Percentiles rank a stretch among this genome's conserved stretches.
Conservation (phyloP, 2,329 filamentous ascomycete genomes). For the Drechslera avenae region DNA sequence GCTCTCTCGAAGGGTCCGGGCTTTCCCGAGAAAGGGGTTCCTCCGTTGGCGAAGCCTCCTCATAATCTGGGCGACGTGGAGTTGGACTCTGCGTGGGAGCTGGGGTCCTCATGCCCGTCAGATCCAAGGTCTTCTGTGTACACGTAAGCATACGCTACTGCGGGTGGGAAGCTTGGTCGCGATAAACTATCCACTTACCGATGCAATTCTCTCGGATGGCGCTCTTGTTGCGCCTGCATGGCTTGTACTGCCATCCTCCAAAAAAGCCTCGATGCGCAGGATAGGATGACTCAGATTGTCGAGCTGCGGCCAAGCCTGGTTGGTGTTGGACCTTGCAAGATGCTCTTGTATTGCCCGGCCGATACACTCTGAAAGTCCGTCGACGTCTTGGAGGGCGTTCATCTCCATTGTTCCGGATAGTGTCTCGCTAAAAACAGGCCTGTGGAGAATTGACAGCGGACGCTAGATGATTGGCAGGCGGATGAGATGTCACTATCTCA, state of each 20-base stretch:
- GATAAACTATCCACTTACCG: conserved; percentile 23
- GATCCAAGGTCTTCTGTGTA: conserved; percentile 31
- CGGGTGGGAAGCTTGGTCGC: not conserved
- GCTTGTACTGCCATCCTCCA: conserved; percentile 32
- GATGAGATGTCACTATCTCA: not conserved
- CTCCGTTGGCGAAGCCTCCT: conserved; percentile 10
- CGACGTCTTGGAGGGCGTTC: conserved; percentile 26
- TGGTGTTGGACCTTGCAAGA: conserved; percentile 30
- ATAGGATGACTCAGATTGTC: conserved; percentile 30
- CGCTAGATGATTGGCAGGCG: not conserved
- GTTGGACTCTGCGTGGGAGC: conserved; percentile 30
- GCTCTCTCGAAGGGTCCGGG: conserved; percentile 2
- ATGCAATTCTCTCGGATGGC: conserved; percentile 34
- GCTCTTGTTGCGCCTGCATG: conserved; percentile 6
- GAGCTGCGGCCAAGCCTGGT: conserved; percentile 33
- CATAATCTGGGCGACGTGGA: conserved; percentile 10
- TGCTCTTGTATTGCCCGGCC: conserved; percentile 38
- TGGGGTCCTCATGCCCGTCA: conserved; percentile 33
- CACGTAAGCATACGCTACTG: conserved; percentile 12
- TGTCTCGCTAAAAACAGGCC: not conserved
- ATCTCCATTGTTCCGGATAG: conserved; percentile 10
- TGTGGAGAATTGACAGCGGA: conserved; percentile 1
- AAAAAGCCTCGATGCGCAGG: conserved; percentile 39
- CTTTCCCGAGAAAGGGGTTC: conserved; percentile 9
- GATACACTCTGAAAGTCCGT: conserved; percentile 40